Base-by-base conservation (phyloP, 2,329 filamentous ascomycete species). In the Cadophora sp. region DNA sequence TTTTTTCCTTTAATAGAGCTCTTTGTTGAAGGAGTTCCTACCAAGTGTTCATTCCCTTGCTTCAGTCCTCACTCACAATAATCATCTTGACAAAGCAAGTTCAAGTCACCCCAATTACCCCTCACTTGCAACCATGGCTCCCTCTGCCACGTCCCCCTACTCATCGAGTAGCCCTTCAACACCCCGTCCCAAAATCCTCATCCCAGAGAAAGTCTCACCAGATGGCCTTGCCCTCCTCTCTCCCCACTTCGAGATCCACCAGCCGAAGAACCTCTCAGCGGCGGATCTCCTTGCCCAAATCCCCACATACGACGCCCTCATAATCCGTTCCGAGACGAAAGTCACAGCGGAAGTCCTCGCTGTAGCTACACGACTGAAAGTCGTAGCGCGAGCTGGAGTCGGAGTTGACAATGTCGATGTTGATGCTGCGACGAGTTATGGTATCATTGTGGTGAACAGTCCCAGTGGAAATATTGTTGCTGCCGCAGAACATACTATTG, bases 381-480 rank as follows among this genome's bases (percentile, higher is more conserved):
- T 95, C 9, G 91, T 96, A 26, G 92, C 92, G 2, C 85, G 92
- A 69, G 92, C 92, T 14, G 92, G 92, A 14, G 92, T 95, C 0
- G 92, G 91, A 37, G 91, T 95, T 27, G 92, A 95, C 80, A 94
- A 95, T 80, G 92, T 96, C 60, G 86, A 95, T 76, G 89, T 95
- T 0, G 83, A 87, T 40, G 87, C 88, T 8, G 92, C 92, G 2
- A 95, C 92, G 0, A 83, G 86, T 48, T 83, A 89, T 64, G 92
- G 92, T 24, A 89, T 95, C 68, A 89, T 94, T 62, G 92, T 96
- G 1, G 89, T 95, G 65, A 96, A 95, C 78, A 91, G 88, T 29
- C 92, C 92, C 0, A 87, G 87, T 22, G 92, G 92, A 1, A 96
- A 96, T 76, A 93, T 94, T 73, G 87, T 91, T 67, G 92, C 92